phyloP scores from a whole-genome alignment of 257 asterid species.

The Solanum arcanum region DNA sequence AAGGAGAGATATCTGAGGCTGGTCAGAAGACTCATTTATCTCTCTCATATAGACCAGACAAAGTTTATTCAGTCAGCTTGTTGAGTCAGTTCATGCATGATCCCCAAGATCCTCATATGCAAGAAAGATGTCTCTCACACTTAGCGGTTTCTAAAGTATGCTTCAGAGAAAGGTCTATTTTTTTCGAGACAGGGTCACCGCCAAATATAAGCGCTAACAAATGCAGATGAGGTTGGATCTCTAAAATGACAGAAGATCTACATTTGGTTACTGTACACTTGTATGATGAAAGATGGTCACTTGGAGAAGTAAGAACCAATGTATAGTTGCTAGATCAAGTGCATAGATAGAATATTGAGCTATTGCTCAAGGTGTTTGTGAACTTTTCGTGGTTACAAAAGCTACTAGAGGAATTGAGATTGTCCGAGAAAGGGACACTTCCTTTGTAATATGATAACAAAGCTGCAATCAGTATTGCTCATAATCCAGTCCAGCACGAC shows the following conservation, averaged over 20 bases:
- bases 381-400: not conserved
- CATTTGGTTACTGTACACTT: not conserved
- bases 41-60: not conserved
- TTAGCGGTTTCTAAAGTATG: not conserved
- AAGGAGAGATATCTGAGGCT: not conserved
- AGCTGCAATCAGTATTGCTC: not conserved
- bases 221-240: not conserved
- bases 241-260: not conserved
- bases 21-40: not conserved
- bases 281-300: not conserved
- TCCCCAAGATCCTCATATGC: not conserved
- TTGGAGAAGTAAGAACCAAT: not conserved
- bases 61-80: not conserved
- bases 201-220: not conserved
- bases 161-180: not conserved
- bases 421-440: not conserved
- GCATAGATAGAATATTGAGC: not conserved
- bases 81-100: not conserved
- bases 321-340: not conserved
- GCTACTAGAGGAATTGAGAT: not conserved
- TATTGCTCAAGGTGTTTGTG: not conserved
- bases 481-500: not conserved
- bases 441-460: not conserved
- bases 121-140: not conserved
- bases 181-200: not conserved